These are phyloP conservation scores for Periconia sp. DNA, from an alignment of 2,329 filamentous ascomycete genomes.

Conservation along the genomic window DNA sequence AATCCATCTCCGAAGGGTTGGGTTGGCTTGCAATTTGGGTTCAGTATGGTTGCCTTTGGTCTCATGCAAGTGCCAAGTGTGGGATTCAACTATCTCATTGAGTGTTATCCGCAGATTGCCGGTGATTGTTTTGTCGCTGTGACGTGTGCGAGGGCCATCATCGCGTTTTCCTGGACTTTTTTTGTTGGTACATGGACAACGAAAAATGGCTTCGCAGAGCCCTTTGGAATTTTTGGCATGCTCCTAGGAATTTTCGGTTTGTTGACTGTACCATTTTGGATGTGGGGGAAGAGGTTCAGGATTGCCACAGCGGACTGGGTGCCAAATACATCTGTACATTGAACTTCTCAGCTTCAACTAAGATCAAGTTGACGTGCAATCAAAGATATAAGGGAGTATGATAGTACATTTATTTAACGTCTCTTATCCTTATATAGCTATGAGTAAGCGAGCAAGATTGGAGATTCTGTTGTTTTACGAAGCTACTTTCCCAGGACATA, in stretches of 20 bases:
- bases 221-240: conserved; percentile 61
- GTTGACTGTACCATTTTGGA: conserved; percentile 43
- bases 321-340: too few relatives aligned
- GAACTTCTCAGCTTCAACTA: too few relatives aligned
- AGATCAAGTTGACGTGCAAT: background rate
- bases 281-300: conserved; percentile 50
- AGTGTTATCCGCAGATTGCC: conserved; percentile 55
- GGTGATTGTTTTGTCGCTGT: conserved; percentile 63
- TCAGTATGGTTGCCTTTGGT: conserved; percentile 49
- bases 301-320: conserved; percentile 49
- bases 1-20: conserved; percentile 44
- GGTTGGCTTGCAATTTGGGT: conserved; percentile 48
- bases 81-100: conserved; percentile 57
- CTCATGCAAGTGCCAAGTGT: conserved; percentile 51
- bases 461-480: too few relatives aligned
- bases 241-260: conserved; percentile 57
- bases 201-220: conserved; percentile 51
- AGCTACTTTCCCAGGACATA: too few relatives aligned
- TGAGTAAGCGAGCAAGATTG: too few relatives aligned
- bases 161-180: conserved; percentile 62
- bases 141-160: conserved; percentile 55
- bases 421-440: too few relatives aligned
- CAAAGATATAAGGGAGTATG: too few relatives aligned
- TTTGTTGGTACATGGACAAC: conserved; percentile 59
- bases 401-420: too few relatives aligned